phyloP scores from a whole-genome alignment of 352 stramenopile genomes.

The Globisporangium apiculatum region DNA sequence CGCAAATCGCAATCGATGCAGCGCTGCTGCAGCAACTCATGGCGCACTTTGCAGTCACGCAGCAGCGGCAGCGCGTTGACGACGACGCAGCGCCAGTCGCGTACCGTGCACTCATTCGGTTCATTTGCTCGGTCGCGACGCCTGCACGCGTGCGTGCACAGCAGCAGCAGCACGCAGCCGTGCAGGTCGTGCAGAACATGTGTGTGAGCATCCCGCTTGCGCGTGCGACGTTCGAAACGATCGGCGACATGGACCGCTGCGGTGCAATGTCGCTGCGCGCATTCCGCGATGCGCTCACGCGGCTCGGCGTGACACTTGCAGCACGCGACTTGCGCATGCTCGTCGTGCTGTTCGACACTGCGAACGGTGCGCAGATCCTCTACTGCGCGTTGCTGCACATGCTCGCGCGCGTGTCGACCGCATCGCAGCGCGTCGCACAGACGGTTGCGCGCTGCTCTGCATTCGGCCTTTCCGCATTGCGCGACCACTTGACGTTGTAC shows the following conservation, averaged over 20 bases:
- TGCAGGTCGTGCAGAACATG: slow-evolving; percentile 21
- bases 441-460: slow-evolving; percentile 25
- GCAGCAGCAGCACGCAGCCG: slow-evolving; percentile 13
- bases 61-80: slow-evolving; percentile 32
- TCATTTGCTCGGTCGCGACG: slow-evolving; percentile 34
- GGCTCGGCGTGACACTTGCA: slow-evolving; percentile 26
- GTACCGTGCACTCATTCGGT: slow-evolving; percentile 37
- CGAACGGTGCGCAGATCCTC: slow-evolving; percentile 38
- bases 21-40: slow-evolving; percentile 30
- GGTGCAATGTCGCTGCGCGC: slow-evolving; percentile 33
- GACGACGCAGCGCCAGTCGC: slow-evolving; percentile 29
- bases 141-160: slow-evolving; percentile 24
- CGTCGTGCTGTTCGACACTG: slow-evolving; percentile 36
- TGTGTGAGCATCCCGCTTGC: slow-evolving; percentile 27
- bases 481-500: slow-evolving; percentile 28
- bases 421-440: slow-evolving; percentile 15
- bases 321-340: slow-evolving; percentile 36
- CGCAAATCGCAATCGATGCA: slow-evolving; percentile 33
- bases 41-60: slow-evolving; percentile 30
- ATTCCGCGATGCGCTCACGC: slow-evolving; percentile 32
- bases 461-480: slow-evolving; percentile 31
- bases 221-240: slow-evolving; percentile 25
- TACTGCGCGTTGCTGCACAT: slow-evolving; percentile 40
- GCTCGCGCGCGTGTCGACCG: slow-evolving; percentile 17
- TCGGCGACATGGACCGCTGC: slow-evolving; percentile 41